Evolutionary conservation across 306 rosid genomes (phyloP).

Genomic region (Pyrus betulifolia): DNA sequence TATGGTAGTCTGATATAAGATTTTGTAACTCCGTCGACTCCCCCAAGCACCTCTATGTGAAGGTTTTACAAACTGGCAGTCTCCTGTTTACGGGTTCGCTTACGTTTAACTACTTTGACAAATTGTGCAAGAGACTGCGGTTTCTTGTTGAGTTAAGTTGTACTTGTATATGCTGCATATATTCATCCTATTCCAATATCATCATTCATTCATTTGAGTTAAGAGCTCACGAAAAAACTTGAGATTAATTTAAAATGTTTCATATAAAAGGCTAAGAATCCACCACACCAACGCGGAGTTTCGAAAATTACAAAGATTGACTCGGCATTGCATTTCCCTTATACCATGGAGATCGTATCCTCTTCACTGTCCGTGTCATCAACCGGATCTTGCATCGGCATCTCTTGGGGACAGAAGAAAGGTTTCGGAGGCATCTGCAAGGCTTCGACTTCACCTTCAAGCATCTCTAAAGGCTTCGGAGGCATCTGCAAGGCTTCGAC

Average conservation of each 20-base stretch:
- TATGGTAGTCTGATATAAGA: neutral
- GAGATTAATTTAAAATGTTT: neutral
- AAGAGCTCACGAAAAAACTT: neutral
- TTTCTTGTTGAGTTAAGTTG: neutral
- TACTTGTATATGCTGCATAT: neutral
- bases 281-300: neutral
- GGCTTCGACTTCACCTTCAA: slow-evolving; percentile 7
- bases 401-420: neutral
- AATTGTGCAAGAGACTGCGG: neutral
- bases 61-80: neutral
- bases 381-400: neutral
- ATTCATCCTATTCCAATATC: neutral
- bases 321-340: neutral
- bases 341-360: neutral
- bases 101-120: neutral
- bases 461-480: slow-evolving; percentile 33
- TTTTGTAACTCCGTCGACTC: neutral
- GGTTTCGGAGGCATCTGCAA: slow-evolving; percentile 30
- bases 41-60: neutral
- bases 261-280: neutral
- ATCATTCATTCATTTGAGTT: neutral
- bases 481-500: slow-evolving; percentile 15
- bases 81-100: neutral
- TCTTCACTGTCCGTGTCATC: neutral
- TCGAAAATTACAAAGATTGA: neutral